These are phyloP conservation scores for Saccharomycopsis malanga DNA, from an alignment of 805 yeast genomes.

Conservation along the genomic window DNA sequence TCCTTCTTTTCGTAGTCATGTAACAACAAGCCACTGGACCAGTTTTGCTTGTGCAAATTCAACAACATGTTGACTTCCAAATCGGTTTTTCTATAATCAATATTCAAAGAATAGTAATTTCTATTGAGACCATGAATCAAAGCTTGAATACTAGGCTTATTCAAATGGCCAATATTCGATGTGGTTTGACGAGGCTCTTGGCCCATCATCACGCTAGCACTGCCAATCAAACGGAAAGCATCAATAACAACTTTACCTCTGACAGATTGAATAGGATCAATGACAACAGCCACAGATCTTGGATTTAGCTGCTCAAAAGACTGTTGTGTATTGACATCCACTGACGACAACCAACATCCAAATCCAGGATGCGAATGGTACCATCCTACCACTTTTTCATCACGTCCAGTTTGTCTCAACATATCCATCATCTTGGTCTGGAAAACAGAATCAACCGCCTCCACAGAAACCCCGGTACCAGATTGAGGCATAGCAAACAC, in stretches of 20 bases:
- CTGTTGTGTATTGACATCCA: slow-evolving; percentile 96
- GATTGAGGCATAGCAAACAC: slow-evolving; percentile 99
- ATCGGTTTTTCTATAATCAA: slow-evolving; percentile 88
- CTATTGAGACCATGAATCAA: slow-evolving; percentile 95
- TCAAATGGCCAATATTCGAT: slow-evolving; percentile 88
- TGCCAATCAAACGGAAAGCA: slow-evolving; percentile 90
- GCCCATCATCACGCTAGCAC: slow-evolving; percentile 84
- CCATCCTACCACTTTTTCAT: slow-evolving; percentile 99
- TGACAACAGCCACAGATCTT: slow-evolving; percentile 96
- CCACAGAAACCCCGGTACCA: slow-evolving; percentile 97
- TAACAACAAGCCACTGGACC: slow-evolving; percentile 89
- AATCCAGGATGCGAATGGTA: slow-evolving; percentile 99
- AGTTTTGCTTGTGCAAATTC: slow-evolving; percentile 88
- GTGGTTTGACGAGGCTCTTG: slow-evolving; percentile 98
- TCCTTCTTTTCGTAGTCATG: slow-evolving; percentile 74
- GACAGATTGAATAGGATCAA: slow-evolving; percentile 97
- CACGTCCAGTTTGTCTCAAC: slow-evolving; percentile 98
- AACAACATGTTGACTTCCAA: slow-evolving; percentile 90
- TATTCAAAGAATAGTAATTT: slow-evolving; percentile 91
- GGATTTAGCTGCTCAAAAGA: slow-evolving; percentile 93
- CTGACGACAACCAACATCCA: slow-evolving; percentile 99
- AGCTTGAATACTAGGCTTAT: slow-evolving; percentile 95
- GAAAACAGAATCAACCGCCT: slow-evolving; percentile 98
- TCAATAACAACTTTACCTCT: slow-evolving; percentile 98
- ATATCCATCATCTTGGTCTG: slow-evolving; percentile 99